Base-by-base conservation (phyloP, 75 land plant genomes). In the Larix kaempferi region DNA sequence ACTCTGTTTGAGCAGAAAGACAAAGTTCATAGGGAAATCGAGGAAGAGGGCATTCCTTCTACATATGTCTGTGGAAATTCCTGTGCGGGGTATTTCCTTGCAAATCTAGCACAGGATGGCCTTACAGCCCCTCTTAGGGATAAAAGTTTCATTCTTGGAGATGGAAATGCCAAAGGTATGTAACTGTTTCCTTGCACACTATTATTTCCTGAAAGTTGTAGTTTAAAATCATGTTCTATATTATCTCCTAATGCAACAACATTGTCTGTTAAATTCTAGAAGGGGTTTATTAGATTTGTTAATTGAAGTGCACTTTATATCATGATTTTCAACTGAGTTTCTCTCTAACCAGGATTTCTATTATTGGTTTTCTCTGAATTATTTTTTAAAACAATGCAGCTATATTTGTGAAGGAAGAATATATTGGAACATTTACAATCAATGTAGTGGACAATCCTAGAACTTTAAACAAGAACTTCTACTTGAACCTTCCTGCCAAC, bases 31-130 rank as follows among this genome's bases (percentile, higher is more conserved):
- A 55, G 85, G 49, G 75, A 78, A 15, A 22, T 89, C 11, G 82
- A 82, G 57, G 82, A 44, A 39, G 71, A 77, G 14, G 80, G 82
- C 58, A 78, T 89, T 27, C 91, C 89, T 0, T 63, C 84, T 75
- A 89, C 91, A 25, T 58, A 60, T 57, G 86, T 88, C 14, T 61
- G 29, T 19, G 5, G 21, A 59, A 75, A 73, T 63, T 59, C n/a
- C 59, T 84, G 84, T 75, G 73, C 78, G 7, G 84, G 82, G 10
- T 87, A 79, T 55, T 80, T 80, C 49, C 62, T 84, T 23, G 59
- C 82, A 3, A 59, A 39, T 1, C 3, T 89, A 3, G 82, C 33
- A 3, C 82, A 86, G 66, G 14, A 15, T 3, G 77, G 59, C 29
- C 23, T 39, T 6, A 35, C 57, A 15, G 5, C 63, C n/a, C 86